A percentile compares a stretch with the other conserved stretches of the same genome.
phyloP scores from a whole-genome alignment of 2,329 filamentous ascomycete species.

The Elsinoe perseae region DNA sequence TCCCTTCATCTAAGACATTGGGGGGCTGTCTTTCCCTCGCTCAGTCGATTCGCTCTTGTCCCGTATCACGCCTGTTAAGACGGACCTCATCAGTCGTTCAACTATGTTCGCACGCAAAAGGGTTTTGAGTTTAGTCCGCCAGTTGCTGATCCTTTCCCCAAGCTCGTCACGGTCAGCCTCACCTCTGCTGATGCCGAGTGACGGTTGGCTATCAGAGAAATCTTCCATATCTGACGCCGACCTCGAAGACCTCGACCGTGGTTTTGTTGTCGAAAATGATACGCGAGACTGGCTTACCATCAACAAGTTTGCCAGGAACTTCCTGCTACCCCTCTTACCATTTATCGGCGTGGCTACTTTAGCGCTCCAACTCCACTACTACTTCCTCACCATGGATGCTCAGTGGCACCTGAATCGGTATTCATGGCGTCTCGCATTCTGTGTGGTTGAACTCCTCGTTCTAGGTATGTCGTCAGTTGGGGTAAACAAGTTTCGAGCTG shows the following conservation, averaged over 20 bases:
- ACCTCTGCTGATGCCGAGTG: background rate
- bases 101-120: background rate
- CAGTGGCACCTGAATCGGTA: background rate
- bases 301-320: background rate
- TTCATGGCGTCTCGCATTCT: background rate
- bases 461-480: constrained; percentile 1
- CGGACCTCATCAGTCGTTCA: background rate
- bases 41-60: background rate
- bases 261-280: background rate
- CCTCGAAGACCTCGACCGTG: background rate
- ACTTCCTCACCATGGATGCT: background rate
- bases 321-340: background rate
- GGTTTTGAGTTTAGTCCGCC: background rate
- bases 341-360: background rate
- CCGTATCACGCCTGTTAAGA: background rate
- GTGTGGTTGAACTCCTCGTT: background rate
- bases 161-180: background rate
- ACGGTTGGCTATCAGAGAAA: background rate
- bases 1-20: no score
- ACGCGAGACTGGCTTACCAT: constrained; percentile 5
- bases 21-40: background rate
- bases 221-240: background rate
- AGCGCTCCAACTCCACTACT: background rate
- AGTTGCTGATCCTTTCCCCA: background rate
- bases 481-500: no score